A percentile compares a stretch with the other conserved stretches of the same genome.
Evolutionary conservation across 257 asterid genomes (phyloP).

Genomic region (Jacaranda copaia): DNA sequence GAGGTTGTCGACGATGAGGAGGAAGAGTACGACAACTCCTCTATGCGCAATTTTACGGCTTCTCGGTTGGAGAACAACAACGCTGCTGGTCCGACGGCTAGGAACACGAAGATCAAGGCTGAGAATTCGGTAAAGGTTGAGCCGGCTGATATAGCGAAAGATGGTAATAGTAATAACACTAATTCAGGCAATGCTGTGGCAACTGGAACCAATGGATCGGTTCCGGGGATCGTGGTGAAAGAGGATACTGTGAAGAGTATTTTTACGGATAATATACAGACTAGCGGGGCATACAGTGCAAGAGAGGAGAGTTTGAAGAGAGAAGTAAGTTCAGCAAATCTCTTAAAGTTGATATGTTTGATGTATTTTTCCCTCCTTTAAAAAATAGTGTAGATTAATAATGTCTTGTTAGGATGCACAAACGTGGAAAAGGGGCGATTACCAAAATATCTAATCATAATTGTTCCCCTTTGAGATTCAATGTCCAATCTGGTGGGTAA

Average conservation of each 20-base stretch:
- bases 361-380: not conserved
- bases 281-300: slow-evolving; percentile 96
- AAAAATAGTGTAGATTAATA: too few species aligned
- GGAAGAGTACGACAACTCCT: slow-evolving; percentile 80
- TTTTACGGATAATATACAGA: slow-evolving; percentile 81
- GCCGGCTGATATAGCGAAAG: slow-evolving; percentile 65
- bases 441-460: too few species aligned
- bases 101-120: slow-evolving; percentile 77
- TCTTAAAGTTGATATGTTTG: slow-evolving; percentile 10
- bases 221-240: slow-evolving; percentile 70
- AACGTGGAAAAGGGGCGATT: too few species aligned
- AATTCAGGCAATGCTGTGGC: slow-evolving; percentile 56
- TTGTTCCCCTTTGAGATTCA: too few species aligned
- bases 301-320: slow-evolving; percentile 93
- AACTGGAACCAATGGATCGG: slow-evolving; percentile 52
- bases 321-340: slow-evolving; percentile 62
- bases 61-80: slow-evolving; percentile 74
- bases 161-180: slow-evolving; percentile 44
- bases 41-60: slow-evolving; percentile 91
- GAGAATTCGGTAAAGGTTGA: slow-evolving; percentile 76
- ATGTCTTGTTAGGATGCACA: too few species aligned
- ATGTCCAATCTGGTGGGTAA: too few species aligned
- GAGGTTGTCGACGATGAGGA: slow-evolving; percentile 84
- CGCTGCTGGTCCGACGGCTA: slow-evolving; percentile 44
- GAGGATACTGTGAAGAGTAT: slow-evolving; percentile 74